Conservation (phyloP, 2,329 filamentous ascomycete genomes). For the Diaporthe citriasiana region DNA sequence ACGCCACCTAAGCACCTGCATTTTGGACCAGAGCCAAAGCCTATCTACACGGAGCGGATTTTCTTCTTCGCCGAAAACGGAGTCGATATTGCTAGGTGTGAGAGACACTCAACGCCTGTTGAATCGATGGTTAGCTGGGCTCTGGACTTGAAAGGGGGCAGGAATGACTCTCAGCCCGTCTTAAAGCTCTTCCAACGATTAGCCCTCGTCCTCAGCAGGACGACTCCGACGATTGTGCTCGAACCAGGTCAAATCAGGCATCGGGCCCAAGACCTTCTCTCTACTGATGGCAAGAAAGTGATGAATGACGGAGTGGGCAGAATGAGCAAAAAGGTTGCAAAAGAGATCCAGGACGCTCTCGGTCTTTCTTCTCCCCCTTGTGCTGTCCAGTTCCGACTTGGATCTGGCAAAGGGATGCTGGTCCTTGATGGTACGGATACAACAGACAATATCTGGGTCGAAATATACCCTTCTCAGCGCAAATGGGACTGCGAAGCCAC, state of each 20-base stretch:
- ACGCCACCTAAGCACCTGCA: slow-evolving; percentile 54
- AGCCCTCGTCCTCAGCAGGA: slow-evolving; percentile 67
- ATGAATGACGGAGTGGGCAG: slow-evolving; percentile 78
- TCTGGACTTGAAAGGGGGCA: slow-evolving; percentile 54
- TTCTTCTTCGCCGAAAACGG: slow-evolving; percentile 71
- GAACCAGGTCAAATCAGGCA: slow-evolving; percentile 61
- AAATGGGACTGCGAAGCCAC: slow-evolving; percentile 72
- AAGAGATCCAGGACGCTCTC: slow-evolving; percentile 64
- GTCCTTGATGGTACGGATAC: slow-evolving; percentile 67
- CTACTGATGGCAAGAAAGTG: slow-evolving; percentile 55
- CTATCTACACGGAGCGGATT: slow-evolving; percentile 57
- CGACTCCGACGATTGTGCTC: slow-evolving; percentile 61
- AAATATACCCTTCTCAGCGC: slow-evolving; percentile 74
- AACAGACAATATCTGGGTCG: slow-evolving; percentile 71
- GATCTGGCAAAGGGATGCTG: slow-evolving; percentile 84
- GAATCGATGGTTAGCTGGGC: slow-evolving; percentile 66
- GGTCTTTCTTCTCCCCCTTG: slow-evolving; percentile 69
- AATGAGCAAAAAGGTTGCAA: slow-evolving; percentile 74
- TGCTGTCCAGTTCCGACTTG: slow-evolving; percentile 78
- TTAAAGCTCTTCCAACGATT: slow-evolving; percentile 73
- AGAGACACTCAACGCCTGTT: slow-evolving; percentile 50
- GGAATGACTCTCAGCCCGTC: slow-evolving; percentile 61
- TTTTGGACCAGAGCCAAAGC: slow-evolving; percentile 49
- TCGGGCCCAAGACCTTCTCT: slow-evolving; percentile 54
- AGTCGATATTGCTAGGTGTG: slow-evolving; percentile 52